Evolutionary conservation across 1,284 basidiomycete genomes (phyloP).

Genomic region (Coriolopsis trogii): DNA sequence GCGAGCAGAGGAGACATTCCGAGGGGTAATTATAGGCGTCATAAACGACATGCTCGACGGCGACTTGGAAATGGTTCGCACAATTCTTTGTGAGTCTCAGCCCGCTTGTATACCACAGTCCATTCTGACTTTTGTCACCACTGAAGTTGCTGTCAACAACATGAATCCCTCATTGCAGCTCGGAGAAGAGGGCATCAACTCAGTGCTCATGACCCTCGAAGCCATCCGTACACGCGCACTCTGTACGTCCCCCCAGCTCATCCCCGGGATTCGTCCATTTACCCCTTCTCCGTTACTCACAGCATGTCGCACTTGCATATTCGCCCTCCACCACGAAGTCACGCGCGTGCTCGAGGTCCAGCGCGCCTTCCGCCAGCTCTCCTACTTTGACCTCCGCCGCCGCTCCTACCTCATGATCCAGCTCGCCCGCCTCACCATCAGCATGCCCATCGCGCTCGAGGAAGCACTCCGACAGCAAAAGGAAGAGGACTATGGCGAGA

Average conservation of each 20-base stretch:
- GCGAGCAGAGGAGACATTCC: conserved; percentile 76
- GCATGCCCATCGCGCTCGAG: conserved; percentile 78
- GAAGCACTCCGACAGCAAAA: conserved; percentile 54
- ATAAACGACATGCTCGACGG: conserved; percentile 85
- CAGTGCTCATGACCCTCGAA: conserved; percentile 63
- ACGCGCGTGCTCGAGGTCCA: conserved; percentile 79
- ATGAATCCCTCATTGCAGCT: conserved; percentile 71
- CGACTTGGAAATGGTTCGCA: conserved; percentile 80
- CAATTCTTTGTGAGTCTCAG: conserved; percentile 61
- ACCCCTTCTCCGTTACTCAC: conserved; percentile 1
- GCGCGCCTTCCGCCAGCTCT: conserved; percentile 71
- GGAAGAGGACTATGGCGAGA: conserved; percentile 19
- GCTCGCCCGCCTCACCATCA: conserved; percentile 79
- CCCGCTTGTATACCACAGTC: too few relatives aligned
- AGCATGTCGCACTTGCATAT: conserved; percentile 82
- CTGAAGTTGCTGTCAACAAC: conserved; percentile 68
- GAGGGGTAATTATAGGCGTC: conserved; percentile 71
- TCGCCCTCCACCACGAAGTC: conserved; percentile 74
- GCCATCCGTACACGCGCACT: conserved; percentile 68
- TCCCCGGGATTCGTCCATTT: conserved; percentile 2
- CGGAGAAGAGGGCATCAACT: conserved; percentile 72
- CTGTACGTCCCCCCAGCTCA: conserved; percentile 44
- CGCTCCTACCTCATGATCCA: conserved; percentile 77
- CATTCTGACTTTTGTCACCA: too few relatives aligned
- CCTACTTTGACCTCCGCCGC: conserved; percentile 80